A percentile compares a stretch with the other conserved stretches of the same genome.
Evolutionary conservation across 2,329 filamentous ascomycete species (phyloP).

Genomic region (Endoconidiophora laricicola): DNA sequence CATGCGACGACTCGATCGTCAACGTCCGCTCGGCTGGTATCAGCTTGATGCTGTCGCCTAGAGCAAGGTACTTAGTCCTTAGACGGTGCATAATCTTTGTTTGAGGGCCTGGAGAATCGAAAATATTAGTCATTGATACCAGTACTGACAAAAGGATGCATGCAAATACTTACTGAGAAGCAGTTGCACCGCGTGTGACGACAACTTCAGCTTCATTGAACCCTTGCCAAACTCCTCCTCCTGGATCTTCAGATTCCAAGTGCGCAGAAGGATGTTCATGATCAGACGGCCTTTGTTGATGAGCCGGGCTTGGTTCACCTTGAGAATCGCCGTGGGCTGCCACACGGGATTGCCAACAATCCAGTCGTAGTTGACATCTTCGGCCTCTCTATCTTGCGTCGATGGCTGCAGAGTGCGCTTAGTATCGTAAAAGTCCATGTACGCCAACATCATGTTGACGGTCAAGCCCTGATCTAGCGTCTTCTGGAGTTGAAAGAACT

Average conservation of each 20-base stretch:
- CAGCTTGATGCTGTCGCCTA: constrained; percentile 8
- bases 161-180: constrained; percentile 26
- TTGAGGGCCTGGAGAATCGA: constrained; percentile 1
- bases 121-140: not conserved
- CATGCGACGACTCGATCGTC: constrained; percentile 10
- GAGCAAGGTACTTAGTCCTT: constrained; percentile 19
- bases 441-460: constrained; percentile 26
- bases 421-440: constrained; percentile 19
- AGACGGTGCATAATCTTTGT: constrained; percentile 17
- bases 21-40: constrained; percentile 12
- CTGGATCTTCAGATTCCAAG: constrained; percentile 33
- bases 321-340: constrained; percentile 20
- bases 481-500: constrained; percentile 26
- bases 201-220: constrained; percentile 23
- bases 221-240: constrained; percentile 29
- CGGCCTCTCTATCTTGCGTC: constrained; percentile 3
- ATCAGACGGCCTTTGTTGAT: constrained; percentile 26
- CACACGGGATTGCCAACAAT: constrained; percentile 26
- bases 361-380: constrained; percentile 24
- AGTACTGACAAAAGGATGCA: not conserved
- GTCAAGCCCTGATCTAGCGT: constrained; percentile 31
- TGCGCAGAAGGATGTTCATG: constrained; percentile 28
- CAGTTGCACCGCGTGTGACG: constrained; percentile 26
- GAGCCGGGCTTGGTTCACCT: not conserved
- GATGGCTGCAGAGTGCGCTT: constrained; percentile 2